These are phyloP conservation scores for Arabidopsis suecica DNA, from an alignment of 345 rosid genomes.

Conservation along the genomic window DNA sequence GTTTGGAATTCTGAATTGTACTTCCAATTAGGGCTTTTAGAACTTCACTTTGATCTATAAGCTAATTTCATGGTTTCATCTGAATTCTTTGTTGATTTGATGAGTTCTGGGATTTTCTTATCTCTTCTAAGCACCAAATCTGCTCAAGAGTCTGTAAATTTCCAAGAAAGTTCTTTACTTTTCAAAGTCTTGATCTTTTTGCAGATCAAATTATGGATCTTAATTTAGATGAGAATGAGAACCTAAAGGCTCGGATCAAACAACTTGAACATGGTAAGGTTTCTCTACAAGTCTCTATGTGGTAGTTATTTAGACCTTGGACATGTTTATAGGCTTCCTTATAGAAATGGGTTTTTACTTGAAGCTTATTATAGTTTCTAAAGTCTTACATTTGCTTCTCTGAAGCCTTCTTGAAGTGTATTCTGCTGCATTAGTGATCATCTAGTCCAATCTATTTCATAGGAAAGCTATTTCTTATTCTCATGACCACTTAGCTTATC, in stretches of 20 bases:
- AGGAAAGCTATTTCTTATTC: too few relatives aligned
- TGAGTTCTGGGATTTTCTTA: slow-evolving; percentile 10
- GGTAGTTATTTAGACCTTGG: not conserved
- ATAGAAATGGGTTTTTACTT: not conserved
- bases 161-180: not conserved
- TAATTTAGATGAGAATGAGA: slow-evolving; percentile 51
- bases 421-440: not conserved
- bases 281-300: slow-evolving; percentile 2
- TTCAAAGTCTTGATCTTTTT: slow-evolving; percentile 2
- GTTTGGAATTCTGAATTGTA: not conserved
- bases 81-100: not conserved
- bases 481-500: too few relatives aligned
- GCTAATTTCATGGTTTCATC: not conserved
- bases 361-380: not conserved
- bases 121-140: not conserved
- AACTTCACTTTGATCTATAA: not conserved
- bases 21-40: not conserved
- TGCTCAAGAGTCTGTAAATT: not conserved
- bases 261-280: slow-evolving; percentile 76
- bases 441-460: not conserved
- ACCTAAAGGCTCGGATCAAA: slow-evolving; percentile 64
- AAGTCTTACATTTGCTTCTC: not conserved
- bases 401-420: slow-evolving; percentile 16
- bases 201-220: slow-evolving; percentile 61
- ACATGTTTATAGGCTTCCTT: slow-evolving; percentile 20